Base-by-base conservation (phyloP, 176 grass and related monocot species). In the Avena eriantha region DNA sequence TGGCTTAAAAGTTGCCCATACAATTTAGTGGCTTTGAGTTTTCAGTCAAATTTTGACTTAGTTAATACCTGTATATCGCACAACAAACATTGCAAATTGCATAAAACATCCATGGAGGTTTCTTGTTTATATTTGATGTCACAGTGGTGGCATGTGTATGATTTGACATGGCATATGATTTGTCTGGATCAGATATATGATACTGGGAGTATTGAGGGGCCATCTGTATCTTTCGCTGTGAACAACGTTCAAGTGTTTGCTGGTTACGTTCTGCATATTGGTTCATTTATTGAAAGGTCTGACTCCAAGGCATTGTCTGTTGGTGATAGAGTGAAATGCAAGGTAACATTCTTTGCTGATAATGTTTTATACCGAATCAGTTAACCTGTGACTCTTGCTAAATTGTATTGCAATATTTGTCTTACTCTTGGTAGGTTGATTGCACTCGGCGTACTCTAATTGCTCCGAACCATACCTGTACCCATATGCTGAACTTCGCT, bases 401-500 rank as follows among this genome's bases (percentile, higher is more conserved):
- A 43, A 70, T 85, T 26, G 43, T 31, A 22, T 64, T 67, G 82
- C 7, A 34, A 88, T 63, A 80, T 79, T 91, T 49, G 19, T 84
- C 31, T 22, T 83, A 18, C 63, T 61, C 45, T 81, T 92, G 77
- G 24, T 89, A 99, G 97, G 97, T 99, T 85, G 97, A 99, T 87
- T 96, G 91, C 24, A 50, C 56, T 23, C 89, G 97, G 34, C 97
- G 97, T 21, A 80, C 87, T 76, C 59, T 88, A 43, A 96, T 99
- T 90, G 92, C 94, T 88, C 97, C 97, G 53, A 99, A 99, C 83
- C 97, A 99, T 84, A 99, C 94, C 3, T 99, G 97, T 85, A 99
- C 97, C 23, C 97, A 99, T 80, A 99, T 99, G 94, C 85, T 99
- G 85, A 94, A 99, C 89, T 99, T 99, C 80, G 97, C 97, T 45